Base-by-base conservation (phyloP, 352 stramenopile genomes). In the Hyaloperonospora brassicae region DNA sequence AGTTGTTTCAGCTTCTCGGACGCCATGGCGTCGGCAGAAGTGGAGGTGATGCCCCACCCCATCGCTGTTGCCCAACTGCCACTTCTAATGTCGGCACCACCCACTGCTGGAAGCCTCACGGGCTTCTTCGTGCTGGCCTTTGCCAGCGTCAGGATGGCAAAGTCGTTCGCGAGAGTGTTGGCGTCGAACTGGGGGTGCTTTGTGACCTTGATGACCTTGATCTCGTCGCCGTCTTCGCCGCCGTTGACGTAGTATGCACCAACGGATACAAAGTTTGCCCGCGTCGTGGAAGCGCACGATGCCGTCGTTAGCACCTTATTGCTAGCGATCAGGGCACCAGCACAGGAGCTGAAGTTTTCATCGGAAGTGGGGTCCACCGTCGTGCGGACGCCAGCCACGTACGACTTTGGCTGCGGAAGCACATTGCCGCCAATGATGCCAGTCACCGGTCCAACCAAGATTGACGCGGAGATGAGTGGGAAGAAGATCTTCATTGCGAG, bases 181-280 rank as follows among this genome's bases (percentile, higher is more conserved):
- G 14, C 11, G 22, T 44, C 23, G 14, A 61, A 79, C 17, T 76
- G 53, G 6, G 72, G 66, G 69, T 82, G 69, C 12, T 64, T 52
- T 6, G 44, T 58, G 10, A 65, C n/a, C 0, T 55, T 47, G 12
- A 57, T 7, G 21, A 79, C 64, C 40, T 63, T 40, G 23, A 75
- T 70, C 34, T 63, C 62, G 6, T 74, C 62, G 11, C 55, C 59
- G 45, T 63, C 53, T 30, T 57, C 23, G 23, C 38, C 48, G 35
- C 59, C 64, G 40, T 55, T 68, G 12, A 63, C 10, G 43, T 59
- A 76, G 52, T 73, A 61, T 0, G 63, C 57, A 22, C 67, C 67
- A 6, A 76, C 50, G 14, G 61, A 64, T 3, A 64, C 67, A 35
- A 53, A 68, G 3, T 63, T 56, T 31, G 52, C 44, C 2, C 41